Base-by-base conservation (phyloP, 2,329 filamentous ascomycete genomes). In the Ophiostoma triangulosporum region DNA sequence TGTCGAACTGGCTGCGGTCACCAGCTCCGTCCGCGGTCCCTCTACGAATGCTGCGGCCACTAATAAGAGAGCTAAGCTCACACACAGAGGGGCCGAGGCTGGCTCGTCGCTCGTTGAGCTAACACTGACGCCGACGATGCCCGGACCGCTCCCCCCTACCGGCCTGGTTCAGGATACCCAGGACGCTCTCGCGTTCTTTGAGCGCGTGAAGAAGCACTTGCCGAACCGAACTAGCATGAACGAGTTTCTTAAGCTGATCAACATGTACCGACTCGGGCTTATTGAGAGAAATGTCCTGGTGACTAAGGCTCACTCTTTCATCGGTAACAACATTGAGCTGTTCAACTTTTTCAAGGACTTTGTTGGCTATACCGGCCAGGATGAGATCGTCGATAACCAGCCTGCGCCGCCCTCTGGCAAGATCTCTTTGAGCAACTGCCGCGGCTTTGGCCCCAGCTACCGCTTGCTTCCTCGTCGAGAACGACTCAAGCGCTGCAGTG, bases 211-310 rank as follows among this genome's bases (percentile, higher is more conserved):
- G 76, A 98, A 98, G 69, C 91, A 85, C 63, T 88, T 98, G 55
- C 83, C 85, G 57, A 97, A 97, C 67, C 86, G 95, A 66, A 86
- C 88, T 54, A 84, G 84, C 3, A 94, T 95, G 77, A 90, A 87
- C 62, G 93, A 98, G 66, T 98, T 98, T 68, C 70, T 98, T 59
- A 98, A 98, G 71, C 80, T 98, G 6, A 93, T 91, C 73, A 98
- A 97, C 61, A 76, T 98, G 29, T 98, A 88, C 70, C 93, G 86
- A 22, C 87, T 95, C 62, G 90, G 94, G 60, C 77, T 98, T 50
- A 94, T 98, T 57, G 88, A 95, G 63, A 84, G 84, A 54, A 83
- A 86, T 57, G 81, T 88, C 2, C 73, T 98, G 14, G 80, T 93
- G 26, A 83, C 88, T 65, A 87, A 93, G 64, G 88, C 88, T 2